Conservation (phyloP, 164 flowering plant species). For the Vitis labrusca region DNA sequence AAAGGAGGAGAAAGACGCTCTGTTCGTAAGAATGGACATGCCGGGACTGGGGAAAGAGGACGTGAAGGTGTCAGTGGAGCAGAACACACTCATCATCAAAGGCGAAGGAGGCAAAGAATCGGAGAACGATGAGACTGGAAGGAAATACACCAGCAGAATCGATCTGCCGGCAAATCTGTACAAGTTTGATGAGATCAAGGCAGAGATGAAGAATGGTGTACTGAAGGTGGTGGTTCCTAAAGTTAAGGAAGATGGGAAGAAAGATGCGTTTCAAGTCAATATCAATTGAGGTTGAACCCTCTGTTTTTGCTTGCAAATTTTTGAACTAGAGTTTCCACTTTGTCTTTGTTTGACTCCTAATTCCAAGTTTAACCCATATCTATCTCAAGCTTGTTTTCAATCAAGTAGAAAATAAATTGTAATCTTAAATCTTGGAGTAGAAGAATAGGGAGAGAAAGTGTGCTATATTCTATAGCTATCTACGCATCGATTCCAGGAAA, state of each 20-base stretch:
- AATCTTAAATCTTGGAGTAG: too few relatives aligned
- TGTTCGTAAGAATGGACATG: constrained; percentile 63
- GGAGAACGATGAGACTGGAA: constrained; percentile 37
- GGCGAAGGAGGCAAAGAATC: constrained; percentile 49
- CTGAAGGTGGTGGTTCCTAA: constrained; percentile 63
- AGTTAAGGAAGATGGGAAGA: constrained; percentile 66
- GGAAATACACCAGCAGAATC: constrained; percentile 55
- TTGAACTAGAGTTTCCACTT: too few relatives aligned
- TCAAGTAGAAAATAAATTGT: too few relatives aligned
- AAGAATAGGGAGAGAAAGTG: too few relatives aligned
- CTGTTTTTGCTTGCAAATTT: background rate
- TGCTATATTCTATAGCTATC: too few relatives aligned
- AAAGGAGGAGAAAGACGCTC: constrained; percentile 54
- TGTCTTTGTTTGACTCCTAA: too few relatives aligned
- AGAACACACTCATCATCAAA: constrained; percentile 56
- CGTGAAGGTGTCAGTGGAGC: constrained; percentile 63
- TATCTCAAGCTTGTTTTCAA: too few relatives aligned
- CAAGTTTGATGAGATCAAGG: constrained; percentile 52
- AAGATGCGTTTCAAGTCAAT: constrained; percentile 48
- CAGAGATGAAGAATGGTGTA: constrained; percentile 91
- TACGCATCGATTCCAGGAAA: too few relatives aligned
- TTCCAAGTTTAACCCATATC: too few relatives aligned
- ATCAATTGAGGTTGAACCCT: constrained; percentile 33
- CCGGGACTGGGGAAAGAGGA: constrained; percentile 71
- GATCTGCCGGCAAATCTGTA: constrained; percentile 52